Percentiles rank a stretch among this genome's conserved stretches.
These are phyloP conservation scores for Schizochytrium sp. DNA, from an alignment of 108 stramenopile species.

Conservation along the genomic window DNA sequence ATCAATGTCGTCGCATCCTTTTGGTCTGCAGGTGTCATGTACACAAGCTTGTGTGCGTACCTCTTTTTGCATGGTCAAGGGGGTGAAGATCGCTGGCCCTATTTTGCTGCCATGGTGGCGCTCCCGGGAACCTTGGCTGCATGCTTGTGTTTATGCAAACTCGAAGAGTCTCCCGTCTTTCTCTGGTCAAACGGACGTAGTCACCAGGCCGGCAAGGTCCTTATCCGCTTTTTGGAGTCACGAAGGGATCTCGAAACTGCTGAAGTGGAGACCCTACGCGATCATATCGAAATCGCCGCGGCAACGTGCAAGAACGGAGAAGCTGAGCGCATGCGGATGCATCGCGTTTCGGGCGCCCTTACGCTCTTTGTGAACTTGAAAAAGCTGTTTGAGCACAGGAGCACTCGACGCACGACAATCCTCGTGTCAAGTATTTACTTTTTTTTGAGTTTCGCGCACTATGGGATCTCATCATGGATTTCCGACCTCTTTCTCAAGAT, in stretches of 20 bases:
- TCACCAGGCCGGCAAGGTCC: background rate
- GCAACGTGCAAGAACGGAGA: background rate
- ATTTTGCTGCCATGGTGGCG: background rate
- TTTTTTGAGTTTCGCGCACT: constrained; percentile 5
- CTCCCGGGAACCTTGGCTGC: background rate
- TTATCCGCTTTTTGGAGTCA: background rate
- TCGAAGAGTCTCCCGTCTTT: background rate
- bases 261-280: no score
- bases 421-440: background rate
- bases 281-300: no score
- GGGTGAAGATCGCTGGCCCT: background rate
- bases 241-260: background rate
- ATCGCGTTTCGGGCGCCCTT: background rate
- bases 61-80: constrained; percentile 33
- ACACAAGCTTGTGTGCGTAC: constrained; percentile 41
- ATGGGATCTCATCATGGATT: constrained; percentile 10
- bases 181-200: background rate
- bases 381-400: background rate
- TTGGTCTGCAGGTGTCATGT: constrained; percentile 52
- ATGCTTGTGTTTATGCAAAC: no score
- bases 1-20: constrained; percentile 41
- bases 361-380: background rate
- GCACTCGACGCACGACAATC: background rate
- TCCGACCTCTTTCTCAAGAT: background rate
- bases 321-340: no score